These are phyloP conservation scores for Debaryomyces coudertii DNA, from an alignment of 1,139 yeast genomes.

Conservation along the genomic window DNA sequence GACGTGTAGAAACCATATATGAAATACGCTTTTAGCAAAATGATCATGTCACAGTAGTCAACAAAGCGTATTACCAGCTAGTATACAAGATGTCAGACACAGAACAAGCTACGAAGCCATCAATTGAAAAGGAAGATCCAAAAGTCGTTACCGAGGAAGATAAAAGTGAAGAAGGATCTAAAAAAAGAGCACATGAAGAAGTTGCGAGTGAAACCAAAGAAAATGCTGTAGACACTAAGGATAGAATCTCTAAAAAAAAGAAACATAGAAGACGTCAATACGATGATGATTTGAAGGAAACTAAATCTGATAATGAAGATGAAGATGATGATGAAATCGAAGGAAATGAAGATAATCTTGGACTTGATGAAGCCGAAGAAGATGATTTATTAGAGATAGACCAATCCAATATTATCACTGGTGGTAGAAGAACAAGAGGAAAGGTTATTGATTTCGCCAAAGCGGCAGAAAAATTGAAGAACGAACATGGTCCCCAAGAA, in stretches of 20 bases:
- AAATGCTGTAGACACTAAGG: constrained; percentile 18
- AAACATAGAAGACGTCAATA: constrained; percentile 43
- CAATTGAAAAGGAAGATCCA: constrained; percentile 9
- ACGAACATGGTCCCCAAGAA: constrained; percentile 51
- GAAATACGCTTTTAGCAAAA: background rate
- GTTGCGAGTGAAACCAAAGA: constrained; percentile 14
- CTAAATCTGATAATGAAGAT: constrained; percentile 31
- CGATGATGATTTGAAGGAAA: constrained; percentile 34
- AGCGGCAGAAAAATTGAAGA: constrained; percentile 75
- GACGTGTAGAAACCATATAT: constrained; percentile 1
- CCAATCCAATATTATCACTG: constrained; percentile 75
- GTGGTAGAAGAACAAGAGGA: constrained; percentile 91
- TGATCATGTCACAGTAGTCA: background rate
- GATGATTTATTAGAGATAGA: constrained; percentile 87
- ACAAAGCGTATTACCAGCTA: background rate
- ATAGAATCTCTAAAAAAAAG: constrained; percentile 38
- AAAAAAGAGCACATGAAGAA: constrained; percentile 21
- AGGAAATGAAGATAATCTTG: constrained; percentile 47
- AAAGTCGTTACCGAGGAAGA: constrained; percentile 14
- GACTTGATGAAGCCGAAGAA: constrained; percentile 67
- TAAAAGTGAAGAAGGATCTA: constrained; percentile 16
- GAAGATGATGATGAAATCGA: constrained; percentile 52
- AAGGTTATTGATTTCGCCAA: constrained; percentile 83
- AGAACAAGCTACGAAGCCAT: constrained; percentile 2
- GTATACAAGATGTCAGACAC: constrained; percentile 1